phyloP scores from a whole-genome alignment of 805 yeast genomes.

The Candida patagonica region DNA sequence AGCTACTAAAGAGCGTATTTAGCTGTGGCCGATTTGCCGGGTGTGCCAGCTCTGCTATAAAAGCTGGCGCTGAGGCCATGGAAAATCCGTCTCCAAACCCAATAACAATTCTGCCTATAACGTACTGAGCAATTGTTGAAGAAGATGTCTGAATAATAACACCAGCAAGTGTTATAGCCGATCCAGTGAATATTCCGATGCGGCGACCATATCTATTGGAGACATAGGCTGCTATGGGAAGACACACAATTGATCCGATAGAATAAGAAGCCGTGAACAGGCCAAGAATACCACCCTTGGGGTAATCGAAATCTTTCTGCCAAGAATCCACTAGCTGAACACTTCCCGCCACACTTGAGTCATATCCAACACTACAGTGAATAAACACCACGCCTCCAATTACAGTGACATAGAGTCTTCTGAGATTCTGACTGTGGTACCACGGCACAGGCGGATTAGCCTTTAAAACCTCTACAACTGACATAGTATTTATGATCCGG shows the following conservation, averaged over 20 bases:
- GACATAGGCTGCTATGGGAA: slow-evolving; percentile 51
- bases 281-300: slow-evolving; percentile 13
- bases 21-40: slow-evolving; percentile 37
- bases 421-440: slow-evolving; percentile 2
- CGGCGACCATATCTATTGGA: slow-evolving; percentile 60
- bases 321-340: slow-evolving; percentile 18
- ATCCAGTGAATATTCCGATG: slow-evolving; percentile 44
- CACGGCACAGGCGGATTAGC: slow-evolving; percentile 3
- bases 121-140: slow-evolving; percentile 49
- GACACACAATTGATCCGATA: slow-evolving; percentile 58
- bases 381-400: slow-evolving; percentile 6
- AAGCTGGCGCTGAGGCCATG: slow-evolving; percentile 37
- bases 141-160: slow-evolving; percentile 65
- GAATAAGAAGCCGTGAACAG: slow-evolving; percentile 10
- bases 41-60: slow-evolving; percentile 42
- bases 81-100: slow-evolving; percentile 40
- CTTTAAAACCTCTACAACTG: not conserved
- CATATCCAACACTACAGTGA: slow-evolving; percentile 11
- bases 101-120: slow-evolving; percentile 38
- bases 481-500: not conserved
- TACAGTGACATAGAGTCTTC: slow-evolving; percentile 6
- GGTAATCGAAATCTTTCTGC: slow-evolving; percentile 11
- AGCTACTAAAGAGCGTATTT: slow-evolving; percentile 37
- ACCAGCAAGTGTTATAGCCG: slow-evolving; percentile 47
- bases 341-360: slow-evolving; percentile 12